Evolutionary conservation across 2,329 filamentous ascomycete species (phyloP), one percentile per base, ranked within the genome.

Genomic region (Magnaporthiopsis incrustans): DNA sequence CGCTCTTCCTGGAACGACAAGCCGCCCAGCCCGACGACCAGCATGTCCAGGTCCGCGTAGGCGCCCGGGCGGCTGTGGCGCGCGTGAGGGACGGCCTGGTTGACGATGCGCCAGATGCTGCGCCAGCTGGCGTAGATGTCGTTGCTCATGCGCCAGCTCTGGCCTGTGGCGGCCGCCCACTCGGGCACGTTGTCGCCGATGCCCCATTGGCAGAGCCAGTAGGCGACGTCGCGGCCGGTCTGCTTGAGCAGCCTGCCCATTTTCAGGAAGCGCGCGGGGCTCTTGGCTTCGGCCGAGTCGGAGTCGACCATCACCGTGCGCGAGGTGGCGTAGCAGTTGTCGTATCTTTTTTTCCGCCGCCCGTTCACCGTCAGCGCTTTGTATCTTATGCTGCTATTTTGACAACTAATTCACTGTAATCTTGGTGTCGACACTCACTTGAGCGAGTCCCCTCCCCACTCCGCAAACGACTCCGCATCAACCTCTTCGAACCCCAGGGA

Each of bases 181-280:
- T 56, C 60, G 25, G 60, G 77, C 0, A 82, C 74, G 59, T 82
- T 75, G 32, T 77, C 69, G 1, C 80, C 81, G 6, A 82, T 73
- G 0, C 81, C 81, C 81, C 81, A 84, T 69, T 84, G 81, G 66
- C 81, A 84, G 11, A 83, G 75, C 50, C 80, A 79, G 65, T 82
- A 83, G 3, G 79, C 69, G 2, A 82, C 78, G 6, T 77, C 71
- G 0, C 77, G 74, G n/a, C 76, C 70, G 0, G 76, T 73, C 0
- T 70, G 68, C 4, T 77, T 71, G 0, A 83, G 70, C 0, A 77
- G 75, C 0, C 72, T 68, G 0, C 77, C 77, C 80, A 83, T 84
- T 59, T 76, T 78, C 12, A 77, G 69, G 64, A 82, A 81, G 0
- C 80, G 77, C 0, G 73, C 67, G 0, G 76, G 73, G 0, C 78